Base-by-base conservation (phyloP, 805 yeast species). In the Gaillardinia entomophila region DNA sequence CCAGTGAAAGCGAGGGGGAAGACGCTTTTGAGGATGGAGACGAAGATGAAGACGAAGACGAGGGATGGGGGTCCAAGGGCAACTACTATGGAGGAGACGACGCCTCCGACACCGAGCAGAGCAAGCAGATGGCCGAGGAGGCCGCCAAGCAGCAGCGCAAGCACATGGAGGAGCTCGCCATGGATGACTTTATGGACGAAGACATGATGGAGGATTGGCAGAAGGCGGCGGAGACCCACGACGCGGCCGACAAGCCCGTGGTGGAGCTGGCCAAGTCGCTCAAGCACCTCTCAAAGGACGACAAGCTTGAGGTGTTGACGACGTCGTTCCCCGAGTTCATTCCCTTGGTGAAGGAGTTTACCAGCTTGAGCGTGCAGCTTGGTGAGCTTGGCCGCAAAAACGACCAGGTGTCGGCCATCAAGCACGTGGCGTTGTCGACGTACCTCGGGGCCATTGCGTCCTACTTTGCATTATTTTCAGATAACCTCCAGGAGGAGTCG, bases 91-190 rank as follows among this genome's bases (percentile, higher is more conserved):
- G 58, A 6, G 80, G 75, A n/a, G 82, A 76, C 39, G 75, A 71
- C 12, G 71, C 61, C 43, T 85, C 70, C 55, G 94, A 84, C 42
- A 90, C 81, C 20, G 94, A 78, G 33, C 79, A 77, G 20, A 83
- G 86, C 4, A 79, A 76, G 40, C 79, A 75, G 40, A 79, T 88
- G 60, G 92, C 90, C 36, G 79, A 77, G 46, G 97, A 92, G 59
- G 97, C 97, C 0, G 51, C 85, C 30, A 77, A 87, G 50, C 78
- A 86, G 44, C 97, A 89, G 60, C 83, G 82, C 62, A 58, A 57
- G 39, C 69, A 88, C 54, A 60, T 86, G 37, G 77, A 77, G 43
- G 94, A 82, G 28, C 66, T 89, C 45, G 75, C 77, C 29, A 79
- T 82, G 73, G 84, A 71, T 52, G 60, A 66, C 38, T 66, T 53